A percentile compares a stretch with the other conserved stretches of the same genome.
These are phyloP conservation scores for Penicillium argentinense DNA, from an alignment of 495 filamentous ascomycete genomes.

Conservation along the genomic window DNA sequence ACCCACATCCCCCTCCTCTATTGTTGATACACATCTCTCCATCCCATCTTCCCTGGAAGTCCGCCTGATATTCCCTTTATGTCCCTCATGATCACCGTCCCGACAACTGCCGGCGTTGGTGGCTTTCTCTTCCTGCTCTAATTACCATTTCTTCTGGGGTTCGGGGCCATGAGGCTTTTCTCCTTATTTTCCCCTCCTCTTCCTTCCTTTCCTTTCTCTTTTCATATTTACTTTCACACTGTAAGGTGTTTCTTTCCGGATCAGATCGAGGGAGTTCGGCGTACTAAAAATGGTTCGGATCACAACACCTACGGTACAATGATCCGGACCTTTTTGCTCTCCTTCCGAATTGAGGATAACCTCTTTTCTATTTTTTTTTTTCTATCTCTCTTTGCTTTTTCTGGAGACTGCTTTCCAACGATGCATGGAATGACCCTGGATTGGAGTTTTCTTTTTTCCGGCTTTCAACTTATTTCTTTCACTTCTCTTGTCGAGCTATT, in stretches of 20 bases:
- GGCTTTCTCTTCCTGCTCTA: conserved; percentile 11
- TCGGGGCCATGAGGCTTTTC: neutral
- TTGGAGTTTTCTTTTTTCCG: conserved; percentile 10
- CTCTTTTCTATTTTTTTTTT: conserved; percentile 3
- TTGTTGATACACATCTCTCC: conserved; percentile 18
- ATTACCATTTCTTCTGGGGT: conserved; percentile 3
- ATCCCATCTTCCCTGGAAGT: neutral
- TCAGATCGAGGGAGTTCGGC: conserved; percentile 19
- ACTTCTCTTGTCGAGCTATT: conserved; percentile 13
- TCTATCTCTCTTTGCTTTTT: conserved; percentile 5
- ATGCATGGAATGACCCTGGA: conserved; percentile 20
- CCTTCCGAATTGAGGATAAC: too few species aligned
- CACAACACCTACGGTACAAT: neutral
- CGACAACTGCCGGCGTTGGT: conserved; percentile 20
- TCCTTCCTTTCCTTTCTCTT: conserved; percentile 2
- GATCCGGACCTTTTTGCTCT: neutral
- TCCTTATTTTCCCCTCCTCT: neutral
- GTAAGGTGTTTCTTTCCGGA: conserved; percentile 11
- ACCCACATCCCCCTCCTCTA: conserved; percentile 3
- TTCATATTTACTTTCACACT: conserved; percentile 1
- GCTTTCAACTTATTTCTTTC: conserved; percentile 8
- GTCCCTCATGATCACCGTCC: conserved; percentile 21
- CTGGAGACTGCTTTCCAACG: conserved; percentile 17
- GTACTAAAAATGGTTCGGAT: conserved; percentile 16
- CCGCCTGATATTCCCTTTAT: conserved; percentile 8